Percentiles rank a stretch among this genome's conserved stretches.
Evolutionary conservation across 148 eudicot species (phyloP).

Genomic region (Nyssa sinensis): DNA sequence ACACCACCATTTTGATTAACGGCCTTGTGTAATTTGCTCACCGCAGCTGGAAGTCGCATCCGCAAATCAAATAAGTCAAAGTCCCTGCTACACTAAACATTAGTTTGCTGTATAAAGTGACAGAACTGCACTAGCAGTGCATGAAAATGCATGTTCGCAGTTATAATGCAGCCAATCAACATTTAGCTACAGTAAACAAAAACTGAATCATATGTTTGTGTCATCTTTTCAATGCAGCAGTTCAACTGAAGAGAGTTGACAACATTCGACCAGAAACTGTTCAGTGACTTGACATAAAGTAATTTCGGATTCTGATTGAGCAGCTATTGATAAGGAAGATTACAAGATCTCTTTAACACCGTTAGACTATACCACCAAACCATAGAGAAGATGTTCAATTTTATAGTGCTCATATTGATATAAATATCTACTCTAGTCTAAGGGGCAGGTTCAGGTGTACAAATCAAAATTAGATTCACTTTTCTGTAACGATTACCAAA

Average conservation of each 20-base stretch:
- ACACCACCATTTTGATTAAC: conserved; percentile 73
- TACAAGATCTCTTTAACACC: not conserved
- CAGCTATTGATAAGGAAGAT: not conserved
- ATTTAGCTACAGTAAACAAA: too few species aligned
- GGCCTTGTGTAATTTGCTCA: conserved; percentile 72
- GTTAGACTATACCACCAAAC: not conserved
- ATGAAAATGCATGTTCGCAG: not conserved
- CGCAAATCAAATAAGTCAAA: conserved; percentile 88
- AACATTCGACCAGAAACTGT: not conserved
- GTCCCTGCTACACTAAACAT: conserved; percentile 53
- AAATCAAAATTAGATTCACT: not conserved
- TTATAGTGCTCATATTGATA: not conserved
- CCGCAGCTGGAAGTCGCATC: conserved; percentile 86
- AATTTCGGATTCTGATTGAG: not conserved
- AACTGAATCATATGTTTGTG: not conserved
- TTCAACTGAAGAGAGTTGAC: not conserved
- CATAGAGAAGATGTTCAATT: not conserved
- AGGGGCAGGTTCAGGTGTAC: not conserved
- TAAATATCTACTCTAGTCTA: not conserved
- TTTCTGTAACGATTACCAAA: not conserved
- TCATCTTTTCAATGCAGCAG: not conserved
- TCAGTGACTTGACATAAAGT: not conserved
- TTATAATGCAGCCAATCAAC: not conserved
- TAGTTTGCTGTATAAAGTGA: not conserved
- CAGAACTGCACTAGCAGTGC: not conserved